Percentiles rank a stretch among this genome's conserved stretches.
phyloP scores from a whole-genome alignment of 2,329 filamentous ascomycete species.

The Cladosporium sphaerospermum region DNA sequence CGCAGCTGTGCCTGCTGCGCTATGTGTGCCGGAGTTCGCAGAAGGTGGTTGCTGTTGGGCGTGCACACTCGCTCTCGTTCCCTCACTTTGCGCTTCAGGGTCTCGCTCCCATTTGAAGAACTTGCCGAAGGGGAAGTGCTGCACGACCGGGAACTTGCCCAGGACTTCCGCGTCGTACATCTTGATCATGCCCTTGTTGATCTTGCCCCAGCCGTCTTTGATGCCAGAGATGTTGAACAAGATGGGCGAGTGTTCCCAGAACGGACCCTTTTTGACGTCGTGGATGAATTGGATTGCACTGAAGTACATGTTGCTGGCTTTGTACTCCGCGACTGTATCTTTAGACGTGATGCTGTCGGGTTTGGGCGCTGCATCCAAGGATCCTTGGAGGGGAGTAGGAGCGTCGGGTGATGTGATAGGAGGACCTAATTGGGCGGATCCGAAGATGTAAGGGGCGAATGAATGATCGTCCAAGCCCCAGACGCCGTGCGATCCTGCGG shows the following conservation, averaged over 20 bases:
- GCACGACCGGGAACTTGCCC: constrained; percentile 95
- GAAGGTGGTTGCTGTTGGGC: constrained; percentile 26
- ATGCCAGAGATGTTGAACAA: constrained; percentile 92
- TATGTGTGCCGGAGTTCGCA: neutral
- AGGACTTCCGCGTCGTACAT: constrained; percentile 98
- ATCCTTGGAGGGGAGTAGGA: constrained; percentile 70
- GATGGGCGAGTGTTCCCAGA: constrained; percentile 91
- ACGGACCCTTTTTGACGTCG: constrained; percentile 91
- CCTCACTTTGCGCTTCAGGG: constrained; percentile 31
- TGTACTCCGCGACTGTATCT: constrained; percentile 35
- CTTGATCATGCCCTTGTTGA: constrained; percentile 95
- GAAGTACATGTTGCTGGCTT: constrained; percentile 67
- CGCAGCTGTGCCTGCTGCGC: constrained; percentile 19
- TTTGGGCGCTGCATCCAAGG: constrained; percentile 59
- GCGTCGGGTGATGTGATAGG: constrained; percentile 57
- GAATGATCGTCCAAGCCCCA: constrained; percentile 98
- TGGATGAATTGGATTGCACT: constrained; percentile 94
- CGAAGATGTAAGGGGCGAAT: constrained; percentile 90
- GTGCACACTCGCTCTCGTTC: constrained; percentile 19
- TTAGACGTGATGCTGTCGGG: constrained; percentile 57
- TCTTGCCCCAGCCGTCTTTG: constrained; percentile 87
- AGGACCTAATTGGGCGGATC: constrained; percentile 80
- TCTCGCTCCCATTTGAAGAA: constrained; percentile 44
- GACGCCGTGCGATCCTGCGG: constrained; percentile 91
- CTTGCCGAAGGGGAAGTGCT: constrained; percentile 65